phyloP scores from a whole-genome alignment of 331 rosid genomes.

The Pyrus hybrid region DNA sequence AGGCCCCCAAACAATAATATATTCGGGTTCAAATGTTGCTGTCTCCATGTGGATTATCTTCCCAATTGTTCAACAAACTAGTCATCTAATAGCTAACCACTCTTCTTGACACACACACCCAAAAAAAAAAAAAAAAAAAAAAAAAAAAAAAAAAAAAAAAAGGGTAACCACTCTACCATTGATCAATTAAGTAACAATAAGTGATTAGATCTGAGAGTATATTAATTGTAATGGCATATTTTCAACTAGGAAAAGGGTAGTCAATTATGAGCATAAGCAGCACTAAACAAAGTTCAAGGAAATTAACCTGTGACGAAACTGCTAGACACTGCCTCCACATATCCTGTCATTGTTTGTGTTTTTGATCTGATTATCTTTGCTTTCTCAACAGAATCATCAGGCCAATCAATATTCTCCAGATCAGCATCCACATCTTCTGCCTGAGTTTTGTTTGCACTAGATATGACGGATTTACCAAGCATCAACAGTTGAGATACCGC shows the following conservation, averaged over 20 bases:
- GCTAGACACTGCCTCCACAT: slow-evolving; percentile 75
- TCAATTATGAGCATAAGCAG: background rate
- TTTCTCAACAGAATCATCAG: slow-evolving; percentile 77
- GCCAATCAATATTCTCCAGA: slow-evolving; percentile 63
- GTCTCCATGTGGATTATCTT: background rate
- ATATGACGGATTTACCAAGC: slow-evolving; percentile 73
- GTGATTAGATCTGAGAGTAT: background rate
- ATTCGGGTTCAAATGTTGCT: background rate
- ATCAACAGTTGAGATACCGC: slow-evolving; percentile 78
- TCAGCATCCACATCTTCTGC: slow-evolving; percentile 38
- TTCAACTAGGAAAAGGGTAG: background rate
- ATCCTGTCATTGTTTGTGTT: slow-evolving; percentile 67
- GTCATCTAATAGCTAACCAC: background rate
- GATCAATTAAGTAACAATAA: background rate
- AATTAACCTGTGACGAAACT: slow-evolving; percentile 72
- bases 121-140: too few species aligned
- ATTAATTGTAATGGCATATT: background rate
- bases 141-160: too few species aligned
- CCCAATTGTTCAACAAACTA: background rate
- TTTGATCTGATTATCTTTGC: slow-evolving; percentile 80
- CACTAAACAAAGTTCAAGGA: background rate
- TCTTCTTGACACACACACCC: too few species aligned
- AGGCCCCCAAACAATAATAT: background rate
- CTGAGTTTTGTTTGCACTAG: slow-evolving; percentile 56
- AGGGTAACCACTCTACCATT: background rate